Percentiles rank a stretch among this genome's conserved stretches.
Evolutionary conservation across 2,329 filamentous ascomycete genomes (phyloP).

Genomic region (Curvularia lunata): DNA sequence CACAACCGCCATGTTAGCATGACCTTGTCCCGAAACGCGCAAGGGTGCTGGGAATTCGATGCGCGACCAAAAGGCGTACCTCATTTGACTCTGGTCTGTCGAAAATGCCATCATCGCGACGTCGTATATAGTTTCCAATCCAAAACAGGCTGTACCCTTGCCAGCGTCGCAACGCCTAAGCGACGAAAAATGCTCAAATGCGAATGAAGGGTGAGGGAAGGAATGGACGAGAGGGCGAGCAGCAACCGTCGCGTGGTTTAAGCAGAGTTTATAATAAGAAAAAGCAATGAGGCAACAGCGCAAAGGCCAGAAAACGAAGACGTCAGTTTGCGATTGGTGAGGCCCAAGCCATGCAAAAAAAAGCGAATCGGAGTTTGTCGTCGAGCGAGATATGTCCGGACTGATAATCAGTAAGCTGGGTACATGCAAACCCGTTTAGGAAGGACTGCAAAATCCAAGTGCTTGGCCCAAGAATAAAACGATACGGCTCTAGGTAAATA

Average conservation of each 20-base stretch:
- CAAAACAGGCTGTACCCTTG: background rate
- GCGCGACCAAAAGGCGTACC: conserved; percentile 7
- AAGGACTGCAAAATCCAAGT: no score
- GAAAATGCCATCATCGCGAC: conserved; percentile 6
- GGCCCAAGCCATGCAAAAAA: background rate
- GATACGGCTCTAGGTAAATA: no score
- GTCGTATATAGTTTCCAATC: background rate
- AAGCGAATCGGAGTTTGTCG: no score
- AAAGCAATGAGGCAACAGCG: no score
- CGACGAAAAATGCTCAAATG: background rate
- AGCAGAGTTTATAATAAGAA: no score
- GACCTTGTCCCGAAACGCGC: background rate
- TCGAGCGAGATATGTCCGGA: no score
- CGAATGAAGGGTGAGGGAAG: background rate
- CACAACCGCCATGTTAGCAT: conserved; percentile 6
- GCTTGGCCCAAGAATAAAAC: no score
- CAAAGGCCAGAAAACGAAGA: background rate
- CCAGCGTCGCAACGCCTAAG: background rate
- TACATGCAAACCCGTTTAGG: no score
- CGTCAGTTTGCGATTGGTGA: no score
- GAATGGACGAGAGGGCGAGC: background rate
- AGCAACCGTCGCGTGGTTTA: no score
- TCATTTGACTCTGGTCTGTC: conserved; percentile 16
- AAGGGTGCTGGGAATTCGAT: background rate
- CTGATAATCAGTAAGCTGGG: no score